A percentile compares a stretch with the other conserved stretches of the same genome.
Evolutionary conservation across 805 yeast species (phyloP).

Genomic region (Candida chauliodis): DNA sequence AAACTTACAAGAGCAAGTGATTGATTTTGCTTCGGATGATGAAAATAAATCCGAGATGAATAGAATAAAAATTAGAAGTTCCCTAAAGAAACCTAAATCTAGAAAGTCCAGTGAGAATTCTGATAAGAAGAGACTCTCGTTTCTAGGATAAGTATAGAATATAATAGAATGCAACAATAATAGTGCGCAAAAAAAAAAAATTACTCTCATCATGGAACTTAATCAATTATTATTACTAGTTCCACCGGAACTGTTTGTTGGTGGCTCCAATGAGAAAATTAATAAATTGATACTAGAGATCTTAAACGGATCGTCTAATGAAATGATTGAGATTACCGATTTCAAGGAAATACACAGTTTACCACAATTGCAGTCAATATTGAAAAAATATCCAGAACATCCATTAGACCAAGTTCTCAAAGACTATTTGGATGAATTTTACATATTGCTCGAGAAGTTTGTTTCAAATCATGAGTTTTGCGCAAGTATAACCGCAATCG

Average conservation of each 20-base stretch:
- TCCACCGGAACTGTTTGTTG: constrained; percentile 14
- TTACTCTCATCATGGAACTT: constrained; percentile 13
- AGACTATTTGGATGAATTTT: constrained; percentile 8
- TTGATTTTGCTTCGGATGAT: constrained; percentile 46
- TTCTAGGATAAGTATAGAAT: constrained; percentile 9
- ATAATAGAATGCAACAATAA: not conserved
- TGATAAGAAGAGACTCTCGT: constrained; percentile 11
- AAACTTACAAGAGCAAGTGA: constrained; percentile 39
- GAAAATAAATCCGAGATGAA: constrained; percentile 38
- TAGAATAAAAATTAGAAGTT: constrained; percentile 37
- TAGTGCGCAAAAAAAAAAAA: not conserved
- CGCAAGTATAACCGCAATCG: constrained; percentile 45
- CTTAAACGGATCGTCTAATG: constrained; percentile 23
- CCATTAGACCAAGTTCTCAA: constrained; percentile 6
- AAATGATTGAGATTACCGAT: constrained; percentile 16
- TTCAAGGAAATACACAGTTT: constrained; percentile 17
- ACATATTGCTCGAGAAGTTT: constrained; percentile 8
- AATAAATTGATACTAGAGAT: constrained; percentile 16
- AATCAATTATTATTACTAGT: constrained; percentile 18
- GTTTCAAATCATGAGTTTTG: constrained; percentile 11
- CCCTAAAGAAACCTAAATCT: constrained; percentile 29
- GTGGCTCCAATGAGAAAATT: constrained; percentile 8
- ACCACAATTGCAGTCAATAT: constrained; percentile 9
- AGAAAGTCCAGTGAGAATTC: constrained; percentile 30
- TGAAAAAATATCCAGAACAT: constrained; percentile 18